phyloP scores from a whole-genome alignment of 2,329 filamentous ascomycete species.

The Calonectria hongkongensis region DNA sequence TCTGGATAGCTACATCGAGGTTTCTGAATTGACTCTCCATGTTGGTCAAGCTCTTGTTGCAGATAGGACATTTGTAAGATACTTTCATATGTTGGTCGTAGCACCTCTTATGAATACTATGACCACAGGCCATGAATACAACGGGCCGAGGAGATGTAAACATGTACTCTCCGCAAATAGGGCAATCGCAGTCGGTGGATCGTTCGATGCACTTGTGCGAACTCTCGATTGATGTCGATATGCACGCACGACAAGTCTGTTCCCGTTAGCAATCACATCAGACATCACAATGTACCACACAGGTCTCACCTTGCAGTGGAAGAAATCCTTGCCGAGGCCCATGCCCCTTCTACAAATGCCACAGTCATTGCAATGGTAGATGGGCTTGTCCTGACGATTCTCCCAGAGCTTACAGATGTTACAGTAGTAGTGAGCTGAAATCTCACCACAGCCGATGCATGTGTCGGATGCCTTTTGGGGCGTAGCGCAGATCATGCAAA shows the following conservation, averaged over 20 bases:
- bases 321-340: slow-evolving; percentile 96
- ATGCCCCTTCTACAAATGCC: slow-evolving; percentile 94
- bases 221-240: slow-evolving; percentile 88
- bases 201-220: slow-evolving; percentile 96
- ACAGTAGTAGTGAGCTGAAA: slow-evolving; percentile 93
- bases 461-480: slow-evolving; percentile 88
- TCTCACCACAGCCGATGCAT: slow-evolving; percentile 85
- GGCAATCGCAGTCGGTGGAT: slow-evolving; percentile 95
- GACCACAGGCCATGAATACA: slow-evolving; percentile 95
- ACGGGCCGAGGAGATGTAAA: slow-evolving; percentile 93
- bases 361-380: slow-evolving; percentile 97
- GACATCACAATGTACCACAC: background rate
- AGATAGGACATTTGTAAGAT: slow-evolving; percentile 97
- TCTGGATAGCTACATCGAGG: slow-evolving; percentile 88
- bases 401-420: slow-evolving; percentile 98
- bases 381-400: slow-evolving; percentile 90
- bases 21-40: slow-evolving; percentile 98
- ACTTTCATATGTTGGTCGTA: slow-evolving; percentile 91
- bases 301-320: slow-evolving; percentile 91
- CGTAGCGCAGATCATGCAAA: slow-evolving; percentile 95
- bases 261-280: slow-evolving; percentile 43
- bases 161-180: slow-evolving; percentile 97
- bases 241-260: slow-evolving; percentile 93
- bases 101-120: slow-evolving; percentile 94
- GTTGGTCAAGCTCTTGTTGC: slow-evolving; percentile 96